Conservation (phyloP, 139 green algal genomes). For the Zygnema cylindricum region DNA sequence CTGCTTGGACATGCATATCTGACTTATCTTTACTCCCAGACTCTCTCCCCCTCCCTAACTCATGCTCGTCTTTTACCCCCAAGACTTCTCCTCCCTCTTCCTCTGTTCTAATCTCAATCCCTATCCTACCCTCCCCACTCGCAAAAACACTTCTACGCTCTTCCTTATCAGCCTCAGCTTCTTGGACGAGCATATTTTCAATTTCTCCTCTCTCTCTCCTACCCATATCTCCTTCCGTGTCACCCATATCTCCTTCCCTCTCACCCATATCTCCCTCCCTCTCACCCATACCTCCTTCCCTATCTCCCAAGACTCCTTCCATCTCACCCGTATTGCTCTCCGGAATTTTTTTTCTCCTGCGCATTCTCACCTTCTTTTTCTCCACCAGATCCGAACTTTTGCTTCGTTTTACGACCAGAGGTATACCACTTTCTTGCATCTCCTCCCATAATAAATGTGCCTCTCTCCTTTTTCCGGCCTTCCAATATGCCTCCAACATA, state of each 20-base stretch:
- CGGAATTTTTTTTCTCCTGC: background rate
- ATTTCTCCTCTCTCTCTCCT: too few relatives aligned
- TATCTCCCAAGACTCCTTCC: background rate
- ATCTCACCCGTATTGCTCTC: background rate
- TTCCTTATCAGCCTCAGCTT: too few relatives aligned
- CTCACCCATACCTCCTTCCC: background rate
- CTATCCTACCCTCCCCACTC: background rate
- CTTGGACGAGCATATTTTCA: too few relatives aligned
- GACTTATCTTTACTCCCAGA: too few relatives aligned
- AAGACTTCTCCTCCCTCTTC: background rate
- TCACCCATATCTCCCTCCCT: background rate
- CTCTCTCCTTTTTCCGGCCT: slow-evolving; percentile 23
- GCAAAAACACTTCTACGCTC: background rate
- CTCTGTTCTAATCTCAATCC: background rate
- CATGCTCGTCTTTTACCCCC: background rate
- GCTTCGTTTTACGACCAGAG: background rate
- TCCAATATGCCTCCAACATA: slow-evolving; percentile 33
- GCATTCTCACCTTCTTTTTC: background rate
- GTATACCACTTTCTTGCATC: slow-evolving; percentile 14
- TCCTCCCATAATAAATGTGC: slow-evolving; percentile 34
- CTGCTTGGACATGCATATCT: too few relatives aligned
- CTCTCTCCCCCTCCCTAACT: background rate
- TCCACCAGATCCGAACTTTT: background rate
- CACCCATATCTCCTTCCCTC: background rate
- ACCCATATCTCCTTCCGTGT: background rate